Conservation (phyloP, 2,329 filamentous ascomycete species). For the Colletotrichum sp. region DNA sequence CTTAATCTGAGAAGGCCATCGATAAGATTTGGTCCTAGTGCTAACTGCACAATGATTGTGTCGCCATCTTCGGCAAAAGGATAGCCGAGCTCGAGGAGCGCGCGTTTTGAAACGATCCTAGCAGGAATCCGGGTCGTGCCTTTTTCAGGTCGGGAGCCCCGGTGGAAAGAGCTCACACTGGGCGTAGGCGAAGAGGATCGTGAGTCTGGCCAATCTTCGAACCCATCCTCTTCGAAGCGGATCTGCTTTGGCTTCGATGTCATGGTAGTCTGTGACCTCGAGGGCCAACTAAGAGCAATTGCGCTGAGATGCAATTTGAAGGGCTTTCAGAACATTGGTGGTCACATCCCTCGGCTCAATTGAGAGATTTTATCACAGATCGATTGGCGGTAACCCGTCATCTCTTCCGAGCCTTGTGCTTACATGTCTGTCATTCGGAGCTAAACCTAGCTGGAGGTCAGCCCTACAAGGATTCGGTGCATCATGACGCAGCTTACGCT, state of each 20-base stretch:
- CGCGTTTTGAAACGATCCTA: slow-evolving; percentile 78
- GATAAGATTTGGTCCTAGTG: slow-evolving; percentile 87
- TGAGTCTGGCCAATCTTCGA: neutral
- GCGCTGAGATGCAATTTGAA: neutral
- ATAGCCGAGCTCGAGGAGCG: slow-evolving; percentile 83
- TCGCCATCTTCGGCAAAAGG: slow-evolving; percentile 86
- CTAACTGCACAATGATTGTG: slow-evolving; percentile 80
- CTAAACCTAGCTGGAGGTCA: neutral
- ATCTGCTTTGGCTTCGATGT: neutral
- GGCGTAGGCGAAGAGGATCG: neutral
- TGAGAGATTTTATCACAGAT: neutral
- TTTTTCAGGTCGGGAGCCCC: slow-evolving; percentile 62
- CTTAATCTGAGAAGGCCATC: slow-evolving; percentile 86
- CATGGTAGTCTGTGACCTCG: neutral
- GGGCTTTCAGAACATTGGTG: neutral
- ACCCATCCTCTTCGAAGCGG: neutral
- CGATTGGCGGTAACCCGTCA: neutral
- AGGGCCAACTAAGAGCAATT: neutral
- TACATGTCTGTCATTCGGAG: neutral
- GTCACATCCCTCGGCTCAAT: neutral
- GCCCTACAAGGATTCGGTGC: neutral
- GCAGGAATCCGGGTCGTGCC: slow-evolving; percentile 90
- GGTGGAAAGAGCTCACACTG: neutral
- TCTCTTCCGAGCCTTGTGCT: neutral
- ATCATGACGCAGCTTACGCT: neutral